Percentiles rank a stretch among this genome's conserved stretches.
Conservation (phyloP, 2,329 filamentous ascomycete species). For the Tolypocladium paradoxum region DNA sequence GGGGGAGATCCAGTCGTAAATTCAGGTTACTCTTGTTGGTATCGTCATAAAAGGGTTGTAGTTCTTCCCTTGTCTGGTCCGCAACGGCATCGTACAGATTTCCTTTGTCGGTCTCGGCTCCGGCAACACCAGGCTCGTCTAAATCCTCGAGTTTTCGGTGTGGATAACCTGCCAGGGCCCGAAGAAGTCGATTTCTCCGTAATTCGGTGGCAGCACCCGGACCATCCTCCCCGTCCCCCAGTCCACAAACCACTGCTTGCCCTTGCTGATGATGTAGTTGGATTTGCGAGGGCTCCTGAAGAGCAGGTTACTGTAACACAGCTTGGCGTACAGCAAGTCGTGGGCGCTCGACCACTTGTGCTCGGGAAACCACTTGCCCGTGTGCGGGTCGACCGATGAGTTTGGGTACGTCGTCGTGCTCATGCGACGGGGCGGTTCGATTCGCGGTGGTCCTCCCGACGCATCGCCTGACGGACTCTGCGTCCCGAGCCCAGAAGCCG, state of each 20-base stretch:
- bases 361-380: constrained; percentile 45
- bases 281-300: constrained; percentile 47
- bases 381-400: constrained; percentile 32
- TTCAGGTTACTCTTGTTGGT: background rate
- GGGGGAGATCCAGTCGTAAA: background rate
- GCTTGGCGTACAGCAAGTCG: constrained; percentile 48
- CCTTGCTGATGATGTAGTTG: constrained; percentile 45
- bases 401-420: constrained; percentile 36
- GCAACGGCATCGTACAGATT: background rate
- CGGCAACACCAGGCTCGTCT: constrained; percentile 1
- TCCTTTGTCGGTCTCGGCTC: background rate
- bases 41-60: background rate
- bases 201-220: constrained; percentile 41
- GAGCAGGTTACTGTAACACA: constrained; percentile 48
- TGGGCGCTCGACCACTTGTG: constrained; percentile 44
- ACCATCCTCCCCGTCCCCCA: constrained; percentile 46
- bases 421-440: constrained; percentile 25
- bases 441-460: constrained; percentile 14
- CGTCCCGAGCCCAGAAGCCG: background rate
- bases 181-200: constrained; percentile 39
- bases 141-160: constrained; percentile 37
- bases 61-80: background rate
- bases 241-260: constrained; percentile 49
- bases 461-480: constrained; percentile 2
- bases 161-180: constrained; percentile 39